These are phyloP conservation scores for Hemisphaericaspora xylanilytica DNA, from an alignment of 1,139 yeast genomes.

Conservation along the genomic window DNA sequence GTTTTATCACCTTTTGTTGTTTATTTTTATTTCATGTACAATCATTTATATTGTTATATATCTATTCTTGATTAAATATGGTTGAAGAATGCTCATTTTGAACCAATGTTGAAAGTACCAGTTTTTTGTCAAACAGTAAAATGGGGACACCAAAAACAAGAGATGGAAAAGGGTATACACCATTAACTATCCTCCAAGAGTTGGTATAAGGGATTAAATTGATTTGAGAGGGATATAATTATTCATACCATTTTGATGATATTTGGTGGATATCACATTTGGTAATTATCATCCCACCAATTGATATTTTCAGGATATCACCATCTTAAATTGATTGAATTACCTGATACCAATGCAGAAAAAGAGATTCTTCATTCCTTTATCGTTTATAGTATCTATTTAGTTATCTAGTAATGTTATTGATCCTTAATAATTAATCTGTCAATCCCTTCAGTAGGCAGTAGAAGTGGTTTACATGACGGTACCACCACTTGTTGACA, in stretches of 20 bases:
- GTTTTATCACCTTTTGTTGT: not conserved
- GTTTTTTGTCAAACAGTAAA: too few relatives aligned
- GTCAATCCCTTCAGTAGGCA: too few relatives aligned
- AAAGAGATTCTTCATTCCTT: too few relatives aligned
- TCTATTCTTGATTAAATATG: not conserved
- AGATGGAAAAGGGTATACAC: too few relatives aligned
- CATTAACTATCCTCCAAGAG: too few relatives aligned
- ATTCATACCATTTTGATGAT: not conserved
- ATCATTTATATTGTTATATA: conserved; percentile 1
- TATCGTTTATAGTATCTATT: too few relatives aligned
- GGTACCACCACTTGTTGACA: too few relatives aligned
- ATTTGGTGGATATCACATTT: not conserved
- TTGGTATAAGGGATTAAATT: too few relatives aligned
- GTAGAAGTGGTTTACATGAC: too few relatives aligned
- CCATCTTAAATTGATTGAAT: not conserved
- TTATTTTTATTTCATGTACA: conserved; percentile 2
- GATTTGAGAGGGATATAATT: not conserved
- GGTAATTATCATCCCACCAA: not conserved
- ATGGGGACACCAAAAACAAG: too few relatives aligned
- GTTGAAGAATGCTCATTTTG: not conserved
- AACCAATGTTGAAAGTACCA: not conserved
- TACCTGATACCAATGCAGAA: too few relatives aligned
- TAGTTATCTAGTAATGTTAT: not conserved
- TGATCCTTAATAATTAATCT: too few relatives aligned
- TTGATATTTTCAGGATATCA: not conserved